These are phyloP conservation scores for Aspergillus cejpii DNA, from an alignment of 2,329 filamentous ascomycete species.

Conservation along the genomic window DNA sequence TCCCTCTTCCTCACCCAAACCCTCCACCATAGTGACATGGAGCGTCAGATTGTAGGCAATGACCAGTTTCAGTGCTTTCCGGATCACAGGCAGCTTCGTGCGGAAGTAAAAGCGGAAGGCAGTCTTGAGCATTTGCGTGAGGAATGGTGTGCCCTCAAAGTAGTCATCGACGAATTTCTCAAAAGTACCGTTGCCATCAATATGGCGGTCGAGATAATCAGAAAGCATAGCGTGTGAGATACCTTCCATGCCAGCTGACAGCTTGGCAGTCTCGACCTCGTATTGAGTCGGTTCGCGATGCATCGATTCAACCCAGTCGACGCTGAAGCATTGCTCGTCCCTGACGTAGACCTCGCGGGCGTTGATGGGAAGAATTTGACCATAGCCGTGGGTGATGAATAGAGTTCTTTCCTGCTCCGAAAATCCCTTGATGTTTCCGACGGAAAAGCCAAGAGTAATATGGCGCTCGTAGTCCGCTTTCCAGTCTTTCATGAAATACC, in stretches of 20 bases:
- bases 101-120: conserved; percentile 88
- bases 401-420: conserved; percentile 57
- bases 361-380: conserved; percentile 84
- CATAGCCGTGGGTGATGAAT: conserved; percentile 95
- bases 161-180: conserved; percentile 93
- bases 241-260: conserved; percentile 83
- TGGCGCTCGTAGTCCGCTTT: conserved; percentile 94
- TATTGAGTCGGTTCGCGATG: conserved; percentile 71
- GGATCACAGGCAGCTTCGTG: conserved; percentile 80
- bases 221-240: conserved; percentile 73
- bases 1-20: conserved; percentile 69
- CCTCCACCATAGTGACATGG: conserved; percentile 91
- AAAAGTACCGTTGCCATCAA: conserved; percentile 82
- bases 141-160: conserved; percentile 89
- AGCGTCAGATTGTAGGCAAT: conserved; percentile 92
- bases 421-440: conserved; percentile 90
- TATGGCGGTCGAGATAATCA: conserved; percentile 91
- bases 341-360: conserved; percentile 89
- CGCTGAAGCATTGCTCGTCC: conserved; percentile 84
- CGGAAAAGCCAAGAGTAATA: conserved; percentile 75
- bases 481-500: conserved; percentile 99
- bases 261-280: conserved; percentile 77
- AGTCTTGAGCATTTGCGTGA: conserved; percentile 94
- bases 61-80: conserved; percentile 90
- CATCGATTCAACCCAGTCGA: conserved; percentile 86